phyloP scores from a whole-genome alignment of 78 protist genomes.

The slime mould (Dictyostelium discoideum) region DNA sequence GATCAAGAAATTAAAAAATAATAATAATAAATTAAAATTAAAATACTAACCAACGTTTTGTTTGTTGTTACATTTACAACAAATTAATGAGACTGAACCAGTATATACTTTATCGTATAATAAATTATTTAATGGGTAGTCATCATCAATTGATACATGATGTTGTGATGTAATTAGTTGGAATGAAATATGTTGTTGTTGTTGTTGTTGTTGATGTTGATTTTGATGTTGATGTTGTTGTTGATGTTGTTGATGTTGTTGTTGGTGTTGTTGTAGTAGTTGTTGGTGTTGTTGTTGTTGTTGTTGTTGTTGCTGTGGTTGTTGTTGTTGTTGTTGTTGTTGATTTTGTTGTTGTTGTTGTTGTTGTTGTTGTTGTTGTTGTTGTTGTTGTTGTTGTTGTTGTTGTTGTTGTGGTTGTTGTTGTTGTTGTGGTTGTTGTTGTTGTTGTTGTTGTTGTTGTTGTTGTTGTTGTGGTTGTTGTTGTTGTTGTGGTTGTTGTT shows the following conservation, averaged over 20 bases:
- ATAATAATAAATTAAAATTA: too few relatives aligned
- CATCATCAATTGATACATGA: neutral
- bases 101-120: constrained; percentile 19
- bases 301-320: neutral
- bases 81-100: neutral
- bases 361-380: neutral
- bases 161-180: neutral
- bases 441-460: too few relatives aligned
- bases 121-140: neutral
- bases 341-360: neutral
- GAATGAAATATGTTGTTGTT: neutral
- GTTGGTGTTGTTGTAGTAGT: neutral
- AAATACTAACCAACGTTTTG: constrained; percentile 21
- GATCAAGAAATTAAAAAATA: too few relatives aligned
- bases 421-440: too few relatives aligned
- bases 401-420: too few relatives aligned
- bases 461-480: neutral
- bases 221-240: too few relatives aligned
- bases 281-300: neutral
- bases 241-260: too few relatives aligned
- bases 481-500: neutral
- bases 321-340: neutral
- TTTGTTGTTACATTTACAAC: constrained; percentile 45
- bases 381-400: neutral
- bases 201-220: neutral